Percentiles rank a stretch among this genome's conserved stretches.
phyloP scores from a whole-genome alignment of 495 filamentous ascomycete species.

The Daldinia vernicosa region DNA sequence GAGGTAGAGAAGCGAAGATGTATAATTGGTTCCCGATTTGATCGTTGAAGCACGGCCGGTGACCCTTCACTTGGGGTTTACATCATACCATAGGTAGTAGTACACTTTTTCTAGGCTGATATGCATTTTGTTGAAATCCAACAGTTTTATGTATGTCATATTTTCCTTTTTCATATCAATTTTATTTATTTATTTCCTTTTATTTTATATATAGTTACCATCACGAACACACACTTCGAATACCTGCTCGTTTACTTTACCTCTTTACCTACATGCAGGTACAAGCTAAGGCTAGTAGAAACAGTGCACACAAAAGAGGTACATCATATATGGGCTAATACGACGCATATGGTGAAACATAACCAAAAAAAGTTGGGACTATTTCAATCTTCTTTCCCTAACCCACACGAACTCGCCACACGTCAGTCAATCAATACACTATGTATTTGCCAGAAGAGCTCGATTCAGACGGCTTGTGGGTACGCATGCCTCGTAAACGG shows the following conservation, averaged over 20 bases:
- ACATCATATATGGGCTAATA: slow-evolving; percentile 1
- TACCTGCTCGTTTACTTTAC: background rate
- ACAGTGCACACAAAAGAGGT: background rate
- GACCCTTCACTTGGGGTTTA: background rate
- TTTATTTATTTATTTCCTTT: slow-evolving; percentile 7
- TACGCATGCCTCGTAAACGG: slow-evolving; percentile 33
- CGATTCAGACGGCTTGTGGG: slow-evolving; percentile 2
- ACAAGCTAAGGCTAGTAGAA: too few relatives aligned
- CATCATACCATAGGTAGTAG: too few relatives aligned
- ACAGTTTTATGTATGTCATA: slow-evolving; percentile 7
- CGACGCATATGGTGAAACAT: slow-evolving; percentile 35
- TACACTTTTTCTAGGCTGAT: background rate
- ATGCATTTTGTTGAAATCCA: background rate
- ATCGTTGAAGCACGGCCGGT: slow-evolving; percentile 1
- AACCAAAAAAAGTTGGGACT: slow-evolving; percentile 7
- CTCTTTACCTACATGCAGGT: background rate
- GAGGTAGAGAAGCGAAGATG: background rate
- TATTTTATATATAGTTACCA: background rate
- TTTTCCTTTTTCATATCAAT: slow-evolving; percentile 1
- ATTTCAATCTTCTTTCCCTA: slow-evolving; percentile 10
- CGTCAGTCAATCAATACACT: background rate
- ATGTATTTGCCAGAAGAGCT: background rate
- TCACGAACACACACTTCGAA: background rate
- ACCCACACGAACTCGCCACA: slow-evolving; percentile 14
- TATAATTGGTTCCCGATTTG: background rate